Evolutionary conservation across 1,284 basidiomycete species (phyloP), one percentile per base, ranked within the genome.

Genomic region (Ganoderma leucocontextum): DNA sequence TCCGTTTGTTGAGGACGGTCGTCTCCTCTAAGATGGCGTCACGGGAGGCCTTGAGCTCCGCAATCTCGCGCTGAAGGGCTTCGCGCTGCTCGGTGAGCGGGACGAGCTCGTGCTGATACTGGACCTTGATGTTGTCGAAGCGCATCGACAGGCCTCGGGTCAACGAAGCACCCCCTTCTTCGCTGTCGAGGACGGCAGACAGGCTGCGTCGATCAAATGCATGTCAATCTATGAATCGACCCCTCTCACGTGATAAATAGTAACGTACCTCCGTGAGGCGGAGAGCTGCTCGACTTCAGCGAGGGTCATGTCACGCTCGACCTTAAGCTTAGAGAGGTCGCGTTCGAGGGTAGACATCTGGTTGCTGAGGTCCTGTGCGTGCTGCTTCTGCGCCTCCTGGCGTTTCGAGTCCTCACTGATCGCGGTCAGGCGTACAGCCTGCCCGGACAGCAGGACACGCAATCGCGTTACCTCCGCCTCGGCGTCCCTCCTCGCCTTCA

Each of bases 211-310:
- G 39, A 55, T 47, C 25, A 15, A 42, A 42, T 22, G 36, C 58
- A 60, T 22, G 38, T 60, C 10, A 60, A 41, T 41, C 58, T 41
- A 22, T 13, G 38, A 36, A 9, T 13, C 19, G 29, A 19, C 19
- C 52, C 49, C 22, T 38, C 58, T 25, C 22, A 25, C 36, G 22
- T 25, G 58, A 39, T 4, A 19, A 22, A 19, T 17, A 33, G 17
- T 19, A 38, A 69, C 84, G 70, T 75, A 94, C 94, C 86, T 88
- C 80, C 90, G 93, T 1, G 87, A 86, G 25, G 87, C 88, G 35
- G 90, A 87, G 29, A 99, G 85, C 81, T 98, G 95, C 76, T 97
- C 96, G 25, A 98, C 90, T 78, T 99, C 97, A 1, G 96, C 96
- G 65, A 98, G 81, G 10, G 93, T 89, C 82, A 99, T 88, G 75